phyloP scores from a whole-genome alignment of 1,284 basidiomycete genomes.

The Omphalotus olearius region DNA sequence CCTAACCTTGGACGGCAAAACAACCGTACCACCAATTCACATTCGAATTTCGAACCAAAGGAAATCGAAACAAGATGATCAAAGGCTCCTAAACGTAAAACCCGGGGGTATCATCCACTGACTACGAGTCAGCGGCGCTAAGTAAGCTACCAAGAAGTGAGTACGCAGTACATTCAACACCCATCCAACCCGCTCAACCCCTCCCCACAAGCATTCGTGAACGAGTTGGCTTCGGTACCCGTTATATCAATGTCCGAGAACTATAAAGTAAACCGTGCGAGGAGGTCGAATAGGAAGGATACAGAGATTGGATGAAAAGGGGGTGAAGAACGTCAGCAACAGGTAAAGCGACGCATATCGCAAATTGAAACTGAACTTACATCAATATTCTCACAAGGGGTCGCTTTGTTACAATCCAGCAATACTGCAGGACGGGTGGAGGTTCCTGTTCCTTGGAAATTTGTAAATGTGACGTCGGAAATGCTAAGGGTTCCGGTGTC shows the following conservation, averaged over 20 bases:
- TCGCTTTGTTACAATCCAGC: constrained; percentile 18
- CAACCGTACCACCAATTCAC: too few relatives aligned
- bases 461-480: constrained; percentile 18
- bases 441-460: constrained; percentile 18
- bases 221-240: constrained; percentile 10
- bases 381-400: constrained; percentile 16
- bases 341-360: neutral
- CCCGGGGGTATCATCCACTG: too few relatives aligned
- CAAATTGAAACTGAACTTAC: constrained; percentile 10
- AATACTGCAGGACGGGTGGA: constrained; percentile 18
- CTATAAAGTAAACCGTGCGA: neutral
- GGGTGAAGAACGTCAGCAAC: too few relatives aligned
- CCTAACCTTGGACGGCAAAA: too few relatives aligned
- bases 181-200: constrained; percentile 14
- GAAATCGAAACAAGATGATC: too few relatives aligned
- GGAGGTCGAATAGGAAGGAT: too few relatives aligned
- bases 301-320: too few relatives aligned
- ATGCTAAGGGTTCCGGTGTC: constrained; percentile 16
- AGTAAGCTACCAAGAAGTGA: too few relatives aligned
- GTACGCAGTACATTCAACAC: constrained; percentile 11
- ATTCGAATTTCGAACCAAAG: too few relatives aligned
- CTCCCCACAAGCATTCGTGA: constrained; percentile 19
- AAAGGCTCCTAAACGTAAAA: too few relatives aligned
- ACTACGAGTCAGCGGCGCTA: too few relatives aligned
- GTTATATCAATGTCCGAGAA: constrained; percentile 13